A percentile compares a stretch with the other conserved stretches of the same genome.
Conservation (phyloP, 306 rosid species). For the Cucurbita moschata region DNA sequence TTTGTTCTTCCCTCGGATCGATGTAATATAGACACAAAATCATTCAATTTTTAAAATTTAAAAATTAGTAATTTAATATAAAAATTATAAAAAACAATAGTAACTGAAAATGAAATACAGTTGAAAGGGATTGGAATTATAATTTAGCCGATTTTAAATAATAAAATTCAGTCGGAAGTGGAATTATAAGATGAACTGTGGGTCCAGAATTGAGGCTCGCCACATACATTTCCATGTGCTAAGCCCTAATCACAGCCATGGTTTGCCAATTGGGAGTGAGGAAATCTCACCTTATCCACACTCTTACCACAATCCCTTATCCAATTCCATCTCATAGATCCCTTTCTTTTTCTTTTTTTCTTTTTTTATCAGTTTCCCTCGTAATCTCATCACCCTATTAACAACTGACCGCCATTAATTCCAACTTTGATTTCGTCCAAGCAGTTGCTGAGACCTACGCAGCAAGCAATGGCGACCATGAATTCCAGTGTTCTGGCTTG, state of each 20-base stretch:
- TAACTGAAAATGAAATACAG: no score
- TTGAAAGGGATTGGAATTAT: no score
- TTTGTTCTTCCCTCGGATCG: no score
- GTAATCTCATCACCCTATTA: constrained; percentile 8
- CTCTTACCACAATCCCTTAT: constrained; percentile 46
- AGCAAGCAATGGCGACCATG: constrained; percentile 48
- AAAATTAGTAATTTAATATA: no score
- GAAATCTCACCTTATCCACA: constrained; percentile 97
- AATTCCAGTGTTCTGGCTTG: constrained; percentile 75
- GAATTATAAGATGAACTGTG: constrained; percentile 4
- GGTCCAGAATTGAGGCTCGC: constrained; percentile 21
- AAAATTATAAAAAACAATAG: no score
- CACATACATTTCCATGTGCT: constrained; percentile 6
- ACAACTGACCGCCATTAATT: constrained; percentile 2
- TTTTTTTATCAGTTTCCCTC: constrained; percentile 6
- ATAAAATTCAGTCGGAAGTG: not conserved
- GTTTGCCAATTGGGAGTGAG: constrained; percentile 56
- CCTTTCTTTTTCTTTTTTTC: not conserved
- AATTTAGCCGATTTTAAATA: no score
- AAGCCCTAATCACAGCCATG: constrained; percentile 2
- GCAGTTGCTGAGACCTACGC: not conserved
- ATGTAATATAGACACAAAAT: no score
- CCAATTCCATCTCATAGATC: constrained; percentile 13
- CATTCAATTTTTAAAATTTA: no score
- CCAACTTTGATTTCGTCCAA: not conserved